phyloP scores from a whole-genome alignment of 148 eudicot genomes.

The Fagopyrum tataricum region DNA sequence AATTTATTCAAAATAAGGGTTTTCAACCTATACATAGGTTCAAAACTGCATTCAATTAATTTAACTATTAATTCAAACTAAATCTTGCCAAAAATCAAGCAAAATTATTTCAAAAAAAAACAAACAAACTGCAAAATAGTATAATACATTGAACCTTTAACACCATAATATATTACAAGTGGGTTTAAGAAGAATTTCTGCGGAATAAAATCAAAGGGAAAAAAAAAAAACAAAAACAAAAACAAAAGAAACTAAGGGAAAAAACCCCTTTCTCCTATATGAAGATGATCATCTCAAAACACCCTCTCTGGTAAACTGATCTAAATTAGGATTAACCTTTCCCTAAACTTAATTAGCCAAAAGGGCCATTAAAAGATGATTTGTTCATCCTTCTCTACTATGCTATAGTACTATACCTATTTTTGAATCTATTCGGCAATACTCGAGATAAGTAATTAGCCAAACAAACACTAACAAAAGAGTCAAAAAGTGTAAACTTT shows the following conservation, averaged over 20 bases:
- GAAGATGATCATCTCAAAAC: neutral
- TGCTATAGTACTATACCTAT: neutral
- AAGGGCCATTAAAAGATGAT: neutral
- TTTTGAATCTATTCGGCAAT: neutral
- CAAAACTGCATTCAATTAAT: no score
- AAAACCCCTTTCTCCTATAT: neutral
- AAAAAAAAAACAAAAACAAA: neutral
- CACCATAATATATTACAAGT: neutral
- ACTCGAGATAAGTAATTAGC: slow-evolving; percentile 4
- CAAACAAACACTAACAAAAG: slow-evolving; percentile 2
- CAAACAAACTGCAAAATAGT: neutral
- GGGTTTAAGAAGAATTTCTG: neutral
- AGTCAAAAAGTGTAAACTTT: neutral
- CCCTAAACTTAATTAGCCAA: neutral
- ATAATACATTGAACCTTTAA: neutral
- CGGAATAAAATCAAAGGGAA: no score
- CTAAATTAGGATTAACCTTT: neutral
- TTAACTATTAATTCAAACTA: neutral
- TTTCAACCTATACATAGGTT: no score
- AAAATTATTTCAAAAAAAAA: neutral
- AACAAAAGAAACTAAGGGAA: neutral
- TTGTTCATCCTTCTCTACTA: neutral
- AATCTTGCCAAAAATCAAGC: no score
- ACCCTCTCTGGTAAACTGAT: neutral
- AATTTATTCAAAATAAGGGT: no score